These are phyloP conservation scores for Aspergillus persii DNA, from an alignment of 2,329 filamentous ascomycete genomes.

Conservation along the genomic window DNA sequence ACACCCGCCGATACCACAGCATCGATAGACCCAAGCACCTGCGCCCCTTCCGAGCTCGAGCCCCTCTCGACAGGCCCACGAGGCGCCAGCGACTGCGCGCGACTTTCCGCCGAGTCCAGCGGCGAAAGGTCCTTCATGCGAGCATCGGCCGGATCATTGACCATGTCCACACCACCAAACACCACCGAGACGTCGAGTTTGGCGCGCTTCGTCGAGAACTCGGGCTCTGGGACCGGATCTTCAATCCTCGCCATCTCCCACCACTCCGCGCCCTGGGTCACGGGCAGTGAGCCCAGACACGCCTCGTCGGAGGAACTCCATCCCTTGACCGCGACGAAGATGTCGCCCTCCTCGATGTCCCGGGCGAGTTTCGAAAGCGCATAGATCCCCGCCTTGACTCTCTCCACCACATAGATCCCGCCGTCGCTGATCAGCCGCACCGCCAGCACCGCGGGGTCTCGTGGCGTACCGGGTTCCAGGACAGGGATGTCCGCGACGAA, in stretches of 20 bases:
- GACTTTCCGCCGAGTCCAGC: slow-evolving; percentile 19
- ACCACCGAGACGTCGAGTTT: slow-evolving; percentile 30
- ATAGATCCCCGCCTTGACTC: slow-evolving; percentile 40
- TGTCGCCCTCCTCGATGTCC: slow-evolving; percentile 37
- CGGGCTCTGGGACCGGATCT: slow-evolving; percentile 22
- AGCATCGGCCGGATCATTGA: background rate
- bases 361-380: slow-evolving; percentile 36
- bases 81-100: slow-evolving; percentile 15
- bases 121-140: slow-evolving; percentile 17
- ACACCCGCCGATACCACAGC: slow-evolving; percentile 10
- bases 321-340: slow-evolving; percentile 38
- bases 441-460: slow-evolving; percentile 27
- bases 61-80: slow-evolving; percentile 10
- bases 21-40: slow-evolving; percentile 10
- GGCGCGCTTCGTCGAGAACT: slow-evolving; percentile 19
- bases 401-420: slow-evolving; percentile 38
- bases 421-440: slow-evolving; percentile 30
- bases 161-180: slow-evolving; percentile 23
- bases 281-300: slow-evolving; percentile 5
- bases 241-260: slow-evolving; percentile 35
- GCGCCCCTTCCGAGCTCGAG: slow-evolving; percentile 10
- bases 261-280: slow-evolving; percentile 25
- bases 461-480: slow-evolving; percentile 31
- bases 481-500: slow-evolving; percentile 39
- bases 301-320: slow-evolving; percentile 17